phyloP scores from a whole-genome alignment of 1,139 yeast genomes.

The Pneumocystis oryctolagi region DNA sequence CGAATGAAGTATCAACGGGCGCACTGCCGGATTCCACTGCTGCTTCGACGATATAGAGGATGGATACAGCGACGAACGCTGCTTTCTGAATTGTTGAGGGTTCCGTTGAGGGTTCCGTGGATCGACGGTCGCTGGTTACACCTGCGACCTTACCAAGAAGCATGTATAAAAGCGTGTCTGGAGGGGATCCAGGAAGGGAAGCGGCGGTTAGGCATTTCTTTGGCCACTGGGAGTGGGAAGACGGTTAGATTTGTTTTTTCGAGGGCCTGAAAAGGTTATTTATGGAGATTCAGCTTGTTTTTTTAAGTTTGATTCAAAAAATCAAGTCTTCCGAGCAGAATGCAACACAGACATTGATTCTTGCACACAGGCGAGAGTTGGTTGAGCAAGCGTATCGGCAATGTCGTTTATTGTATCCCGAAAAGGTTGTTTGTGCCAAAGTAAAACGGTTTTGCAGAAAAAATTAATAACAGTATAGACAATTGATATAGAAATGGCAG shows the following conservation, averaged over 20 bases:
- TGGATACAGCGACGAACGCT: no score
- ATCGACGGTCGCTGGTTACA: background rate
- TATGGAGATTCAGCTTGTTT: slow-evolving; percentile 28
- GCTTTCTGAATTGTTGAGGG: background rate
- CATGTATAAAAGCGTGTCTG: slow-evolving; percentile 48
- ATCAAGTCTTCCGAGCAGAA: slow-evolving; percentile 28
- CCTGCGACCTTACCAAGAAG: slow-evolving; percentile 48
- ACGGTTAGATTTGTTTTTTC: slow-evolving; percentile 34
- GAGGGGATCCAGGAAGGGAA: slow-evolving; percentile 35
- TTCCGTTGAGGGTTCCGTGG: background rate
- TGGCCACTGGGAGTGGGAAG: slow-evolving; percentile 94
- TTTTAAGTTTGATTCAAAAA: slow-evolving; percentile 46
- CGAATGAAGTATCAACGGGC: no score
- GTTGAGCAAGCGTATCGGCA: slow-evolving; percentile 53
- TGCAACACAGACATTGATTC: slow-evolving; percentile 43
- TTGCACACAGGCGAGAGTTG: slow-evolving; percentile 74
- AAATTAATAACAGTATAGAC: slow-evolving; percentile 16
- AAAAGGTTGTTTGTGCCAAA: slow-evolving; percentile 13
- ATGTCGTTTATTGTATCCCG: slow-evolving; percentile 37
- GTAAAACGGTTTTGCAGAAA: background rate
- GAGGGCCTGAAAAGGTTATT: background rate
- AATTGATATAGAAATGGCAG: slow-evolving; percentile 66
- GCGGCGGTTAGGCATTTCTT: slow-evolving; percentile 58
- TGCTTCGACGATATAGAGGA: no score
- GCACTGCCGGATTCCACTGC: no score